Conservation (phyloP, 1,284 basidiomycete genomes). For the Trichosporon coremiiforme region DNA sequence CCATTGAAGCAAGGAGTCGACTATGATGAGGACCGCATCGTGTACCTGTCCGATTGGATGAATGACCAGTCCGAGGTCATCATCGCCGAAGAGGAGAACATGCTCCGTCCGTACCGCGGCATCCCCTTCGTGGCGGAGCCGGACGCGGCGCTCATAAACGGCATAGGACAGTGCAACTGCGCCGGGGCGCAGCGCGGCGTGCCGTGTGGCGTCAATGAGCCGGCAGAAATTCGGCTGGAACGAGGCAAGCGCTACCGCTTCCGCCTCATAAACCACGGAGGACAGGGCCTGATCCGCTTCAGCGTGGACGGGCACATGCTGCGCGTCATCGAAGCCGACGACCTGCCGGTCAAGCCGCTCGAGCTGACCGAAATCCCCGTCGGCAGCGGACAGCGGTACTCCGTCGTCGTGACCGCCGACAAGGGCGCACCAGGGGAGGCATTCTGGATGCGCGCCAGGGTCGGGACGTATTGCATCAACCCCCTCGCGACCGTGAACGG, state of each 20-base stretch:
- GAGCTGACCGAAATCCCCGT: constrained; percentile 35
- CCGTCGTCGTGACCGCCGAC: constrained; percentile 44
- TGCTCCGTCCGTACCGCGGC: constrained; percentile 17
- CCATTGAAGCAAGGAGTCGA: constrained; percentile 34
- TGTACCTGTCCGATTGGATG: constrained; percentile 39
- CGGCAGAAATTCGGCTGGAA: constrained; percentile 10
- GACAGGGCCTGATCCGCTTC: constrained; percentile 26
- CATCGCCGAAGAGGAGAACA: constrained; percentile 22
- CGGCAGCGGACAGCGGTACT: constrained; percentile 45
- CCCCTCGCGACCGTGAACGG: neutral
- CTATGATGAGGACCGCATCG: constrained; percentile 40
- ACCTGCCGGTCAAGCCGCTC: constrained; percentile 33
- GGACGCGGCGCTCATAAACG: constrained; percentile 39
- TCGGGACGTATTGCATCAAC: constrained; percentile 29
- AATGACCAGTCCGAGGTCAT: constrained; percentile 37
- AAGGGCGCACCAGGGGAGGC: constrained; percentile 37
- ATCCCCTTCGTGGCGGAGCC: constrained; percentile 23
- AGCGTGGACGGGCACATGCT: constrained; percentile 40
- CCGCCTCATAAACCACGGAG: constrained; percentile 33
- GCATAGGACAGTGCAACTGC: constrained; percentile 29
- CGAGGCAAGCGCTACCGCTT: constrained; percentile 27
- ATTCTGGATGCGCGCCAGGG: constrained; percentile 47
- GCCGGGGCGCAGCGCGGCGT: constrained; percentile 2
- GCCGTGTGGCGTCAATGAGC: constrained; percentile 13
- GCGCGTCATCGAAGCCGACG: constrained; percentile 40